These are phyloP conservation scores for Ascochyta lentis DNA, from an alignment of 2,329 filamentous ascomycete genomes.

Conservation along the genomic window DNA sequence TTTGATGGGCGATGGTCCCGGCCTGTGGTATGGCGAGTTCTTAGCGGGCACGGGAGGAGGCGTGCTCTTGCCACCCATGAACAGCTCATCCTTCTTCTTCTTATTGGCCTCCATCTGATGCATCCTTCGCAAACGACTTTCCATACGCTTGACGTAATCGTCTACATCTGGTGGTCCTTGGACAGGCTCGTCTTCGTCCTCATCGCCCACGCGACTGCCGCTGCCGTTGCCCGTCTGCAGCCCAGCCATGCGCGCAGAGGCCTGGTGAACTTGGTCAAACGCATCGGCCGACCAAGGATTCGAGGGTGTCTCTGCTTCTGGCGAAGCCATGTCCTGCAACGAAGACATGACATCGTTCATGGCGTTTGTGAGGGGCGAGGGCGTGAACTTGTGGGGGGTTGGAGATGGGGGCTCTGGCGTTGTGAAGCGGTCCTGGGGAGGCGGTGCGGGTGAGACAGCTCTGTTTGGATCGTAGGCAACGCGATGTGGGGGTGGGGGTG, in stretches of 20 bases:
- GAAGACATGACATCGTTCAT: conserved; percentile 99
- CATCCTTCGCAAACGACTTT: conserved; percentile 76
- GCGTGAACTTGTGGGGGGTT: conserved; percentile 61
- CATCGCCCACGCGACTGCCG: conserved; percentile 51
- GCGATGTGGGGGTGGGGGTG: conserved; percentile 82
- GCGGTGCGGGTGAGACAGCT: conserved; percentile 43
- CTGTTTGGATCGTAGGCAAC: conserved; percentile 58
- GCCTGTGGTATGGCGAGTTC: conserved; percentile 53
- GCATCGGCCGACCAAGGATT: conserved; percentile 92
- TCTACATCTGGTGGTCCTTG: conserved; percentile 74
- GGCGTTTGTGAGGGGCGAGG: conserved; percentile 88
- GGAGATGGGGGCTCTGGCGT: conserved; percentile 73
- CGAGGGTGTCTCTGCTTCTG: conserved; percentile 63
- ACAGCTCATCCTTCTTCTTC: conserved; percentile 57
- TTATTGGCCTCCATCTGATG: conserved; percentile 57
- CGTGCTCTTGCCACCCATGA: conserved; percentile 54
- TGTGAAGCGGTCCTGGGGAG: conserved; percentile 52
- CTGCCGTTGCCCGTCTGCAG: conserved; percentile 78
- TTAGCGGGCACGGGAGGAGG: conserved; percentile 70
- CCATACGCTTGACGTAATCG: conserved; percentile 92
- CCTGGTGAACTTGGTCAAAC: conserved; percentile 67
- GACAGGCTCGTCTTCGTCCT: conserved; percentile 63
- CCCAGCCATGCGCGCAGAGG: conserved; percentile 49
- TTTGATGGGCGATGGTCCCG: conserved; percentile 47
- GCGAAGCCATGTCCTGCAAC: conserved; percentile 78